Conservation (phyloP, 495 filamentous ascomycete species). For the Neurospora sp. region DNA sequence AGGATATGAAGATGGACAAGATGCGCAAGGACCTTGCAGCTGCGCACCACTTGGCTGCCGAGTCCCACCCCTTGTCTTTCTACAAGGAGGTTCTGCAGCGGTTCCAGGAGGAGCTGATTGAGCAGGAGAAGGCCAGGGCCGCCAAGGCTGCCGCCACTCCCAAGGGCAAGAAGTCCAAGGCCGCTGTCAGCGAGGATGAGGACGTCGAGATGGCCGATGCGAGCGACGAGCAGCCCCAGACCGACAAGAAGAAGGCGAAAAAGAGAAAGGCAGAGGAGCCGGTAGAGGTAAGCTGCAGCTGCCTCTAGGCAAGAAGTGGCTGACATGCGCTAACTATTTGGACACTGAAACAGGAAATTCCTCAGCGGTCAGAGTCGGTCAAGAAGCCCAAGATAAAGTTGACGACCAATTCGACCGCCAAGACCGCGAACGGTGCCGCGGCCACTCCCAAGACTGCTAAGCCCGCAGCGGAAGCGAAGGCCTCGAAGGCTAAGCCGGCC, state of each 20-base stretch:
- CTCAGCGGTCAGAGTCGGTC: slow-evolving; percentile 53
- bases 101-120: slow-evolving; percentile 51
- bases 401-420: slow-evolving; percentile 40
- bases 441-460: slow-evolving; percentile 40
- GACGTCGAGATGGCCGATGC: slow-evolving; percentile 74
- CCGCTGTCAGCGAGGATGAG: slow-evolving; percentile 44
- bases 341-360: slow-evolving; percentile 42
- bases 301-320: slow-evolving; percentile 3
- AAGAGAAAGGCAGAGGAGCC: slow-evolving; percentile 66
- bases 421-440: slow-evolving; percentile 41
- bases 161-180: slow-evolving; percentile 47
- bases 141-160: slow-evolving; percentile 53
- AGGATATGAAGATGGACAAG: slow-evolving; percentile 51
- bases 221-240: slow-evolving; percentile 35
- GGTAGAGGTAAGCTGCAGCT: slow-evolving; percentile 45
- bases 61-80: slow-evolving; percentile 58
- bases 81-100: slow-evolving; percentile 69
- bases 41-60: slow-evolving; percentile 63
- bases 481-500: slow-evolving; percentile 47
- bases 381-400: slow-evolving; percentile 61
- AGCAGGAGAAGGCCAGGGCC: slow-evolving; percentile 49
- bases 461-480: slow-evolving; percentile 42
- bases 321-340: slow-evolving; percentile 7
- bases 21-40: slow-evolving; percentile 65
- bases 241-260: slow-evolving; percentile 50